A percentile compares a stretch with the other conserved stretches of the same genome.
These are phyloP conservation scores for Geotrichum fermentans DNA, from an alignment of 1,139 yeast genomes.

Conservation along the genomic window DNA sequence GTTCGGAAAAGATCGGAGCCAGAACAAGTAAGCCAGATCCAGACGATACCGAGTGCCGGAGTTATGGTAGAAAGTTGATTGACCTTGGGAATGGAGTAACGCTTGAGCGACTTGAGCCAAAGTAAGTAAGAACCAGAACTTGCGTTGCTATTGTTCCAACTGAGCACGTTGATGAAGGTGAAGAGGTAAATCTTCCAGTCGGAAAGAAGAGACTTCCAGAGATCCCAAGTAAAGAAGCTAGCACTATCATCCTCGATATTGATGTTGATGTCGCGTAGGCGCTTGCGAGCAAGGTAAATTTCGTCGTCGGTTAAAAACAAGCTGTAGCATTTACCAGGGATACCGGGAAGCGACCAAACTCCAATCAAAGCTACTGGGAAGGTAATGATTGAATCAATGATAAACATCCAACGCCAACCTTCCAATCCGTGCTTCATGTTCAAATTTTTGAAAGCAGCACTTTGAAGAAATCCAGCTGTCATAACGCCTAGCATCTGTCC, in stretches of 20 bases:
- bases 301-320: conserved; percentile 58
- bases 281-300: conserved; percentile 53
- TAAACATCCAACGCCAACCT: conserved; percentile 74
- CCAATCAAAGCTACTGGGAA: conserved; percentile 60
- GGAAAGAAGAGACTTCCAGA: conserved; percentile 46
- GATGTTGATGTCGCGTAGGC: conserved; percentile 30
- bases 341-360: conserved; percentile 60
- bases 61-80: conserved; percentile 46
- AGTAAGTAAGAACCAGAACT: conserved; percentile 50
- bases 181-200: conserved; percentile 50
- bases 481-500: conserved; percentile 59
- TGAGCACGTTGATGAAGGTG: conserved; percentile 47
- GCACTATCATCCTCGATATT: conserved; percentile 12
- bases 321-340: conserved; percentile 51
- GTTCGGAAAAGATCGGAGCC: conserved; percentile 50
- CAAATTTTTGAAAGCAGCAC: conserved; percentile 50
- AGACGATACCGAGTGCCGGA: conserved; percentile 50
- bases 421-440: conserved; percentile 47
- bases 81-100: conserved; percentile 40
- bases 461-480: conserved; percentile 60
- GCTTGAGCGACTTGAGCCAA: conserved; percentile 47
- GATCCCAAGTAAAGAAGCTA: conserved; percentile 27
- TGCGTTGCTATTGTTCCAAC: conserved; percentile 57
- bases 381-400: conserved; percentile 61
- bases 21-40: conserved; percentile 44